Evolutionary conservation across 2,329 filamentous ascomycete genomes (phyloP).

Genomic region (Clathrospora elynae): DNA sequence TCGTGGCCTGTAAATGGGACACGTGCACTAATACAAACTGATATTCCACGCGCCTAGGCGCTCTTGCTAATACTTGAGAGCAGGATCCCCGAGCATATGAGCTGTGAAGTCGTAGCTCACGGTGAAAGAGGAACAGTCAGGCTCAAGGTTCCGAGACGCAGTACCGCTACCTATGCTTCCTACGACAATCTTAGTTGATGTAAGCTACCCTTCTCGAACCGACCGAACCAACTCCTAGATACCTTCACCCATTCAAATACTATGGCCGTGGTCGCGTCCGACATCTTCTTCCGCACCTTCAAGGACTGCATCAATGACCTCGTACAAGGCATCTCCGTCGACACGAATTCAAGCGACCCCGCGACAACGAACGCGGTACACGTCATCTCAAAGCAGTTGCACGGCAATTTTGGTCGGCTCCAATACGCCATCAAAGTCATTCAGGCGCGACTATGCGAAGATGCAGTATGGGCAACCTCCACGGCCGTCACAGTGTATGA

Average conservation of each 20-base stretch:
- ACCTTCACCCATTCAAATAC: not conserved
- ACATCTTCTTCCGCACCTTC: not conserved
- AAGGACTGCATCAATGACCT: not conserved
- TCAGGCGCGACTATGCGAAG: constrained; percentile 1
- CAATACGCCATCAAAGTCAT: constrained; percentile 1
- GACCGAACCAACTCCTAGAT: not conserved
- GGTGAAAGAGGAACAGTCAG: not conserved
- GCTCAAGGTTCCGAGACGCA: not conserved
- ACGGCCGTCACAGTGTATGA: constrained; percentile 1
- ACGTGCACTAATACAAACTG: no score
- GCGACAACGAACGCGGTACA: not conserved
- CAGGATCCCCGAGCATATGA: no score
- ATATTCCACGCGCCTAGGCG: no score
- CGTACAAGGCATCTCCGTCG: not conserved
- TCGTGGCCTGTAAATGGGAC: no score
- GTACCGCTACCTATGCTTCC: no score
- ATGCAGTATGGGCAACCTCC: not conserved
- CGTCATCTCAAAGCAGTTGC: not conserved
- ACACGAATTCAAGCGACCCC: not conserved
- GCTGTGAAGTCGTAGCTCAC: no score
- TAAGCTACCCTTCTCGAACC: no score
- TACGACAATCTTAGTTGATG: no score
- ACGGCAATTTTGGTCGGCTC: not conserved
- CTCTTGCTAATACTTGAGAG: no score
- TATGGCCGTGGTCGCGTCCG: not conserved